phyloP scores from a whole-genome alignment of 2,329 filamentous ascomycete genomes.

The Penicillium hesseltinei region DNA sequence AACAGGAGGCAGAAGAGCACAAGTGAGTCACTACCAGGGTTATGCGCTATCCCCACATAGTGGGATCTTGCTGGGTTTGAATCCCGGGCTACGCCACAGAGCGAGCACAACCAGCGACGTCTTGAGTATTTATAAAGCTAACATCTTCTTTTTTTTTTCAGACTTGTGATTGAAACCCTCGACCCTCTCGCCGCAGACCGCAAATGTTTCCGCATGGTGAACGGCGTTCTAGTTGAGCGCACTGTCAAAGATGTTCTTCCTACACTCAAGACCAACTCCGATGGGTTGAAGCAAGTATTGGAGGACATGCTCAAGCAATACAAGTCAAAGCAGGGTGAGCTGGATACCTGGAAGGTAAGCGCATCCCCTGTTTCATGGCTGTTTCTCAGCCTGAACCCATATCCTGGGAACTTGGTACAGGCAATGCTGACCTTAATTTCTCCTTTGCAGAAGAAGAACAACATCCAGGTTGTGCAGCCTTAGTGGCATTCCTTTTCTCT shows the following conservation, averaged over 20 bases:
- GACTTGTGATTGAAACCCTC: conserved; percentile 90
- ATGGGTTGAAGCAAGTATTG: conserved; percentile 88
- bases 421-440: conserved; percentile 5
- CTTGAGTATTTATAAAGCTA: conserved; percentile 16
- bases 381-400: neutral
- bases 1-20: conserved; percentile 96
- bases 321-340: conserved; percentile 87
- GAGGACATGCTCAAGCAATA: conserved; percentile 96
- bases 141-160: conserved; percentile 38
- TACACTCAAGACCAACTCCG: conserved; percentile 86
- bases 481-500: conserved; percentile 16
- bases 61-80: neutral
- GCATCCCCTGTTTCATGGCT: neutral
- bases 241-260: conserved; percentile 92
- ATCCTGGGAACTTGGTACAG: neutral
- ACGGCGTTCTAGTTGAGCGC: conserved; percentile 90
- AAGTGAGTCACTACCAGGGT: conserved; percentile 62
- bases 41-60: neutral
- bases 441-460: conserved; percentile 47
- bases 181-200: conserved; percentile 77
- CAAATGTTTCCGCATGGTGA: conserved; percentile 98
- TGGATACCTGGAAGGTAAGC: conserved; percentile 97
- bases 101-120: neutral
- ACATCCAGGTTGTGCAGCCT: conserved; percentile 50
- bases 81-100: neutral